Conservation (phyloP, 768 basidiomycete species). For the Chalciporus piperatus region DNA sequence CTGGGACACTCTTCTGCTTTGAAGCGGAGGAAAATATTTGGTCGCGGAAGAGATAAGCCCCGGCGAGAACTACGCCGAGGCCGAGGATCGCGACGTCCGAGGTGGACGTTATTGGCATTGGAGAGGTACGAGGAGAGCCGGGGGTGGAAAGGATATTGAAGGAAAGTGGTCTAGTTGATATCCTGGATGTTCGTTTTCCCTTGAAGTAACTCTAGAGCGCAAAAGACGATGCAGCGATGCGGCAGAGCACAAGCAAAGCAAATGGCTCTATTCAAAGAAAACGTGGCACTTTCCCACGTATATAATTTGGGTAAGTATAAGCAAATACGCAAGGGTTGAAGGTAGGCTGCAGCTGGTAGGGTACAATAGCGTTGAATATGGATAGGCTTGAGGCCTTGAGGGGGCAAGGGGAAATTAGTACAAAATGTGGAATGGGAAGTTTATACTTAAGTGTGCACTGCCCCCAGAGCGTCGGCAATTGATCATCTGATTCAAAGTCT, state of each 20-base stretch:
- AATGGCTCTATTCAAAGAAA: conserved; percentile 29
- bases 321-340: too few species aligned
- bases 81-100: conserved; percentile 73
- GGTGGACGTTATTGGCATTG: conserved; percentile 60
- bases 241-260: too few species aligned
- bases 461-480: too few species aligned
- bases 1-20: conserved; percentile 55
- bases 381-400: too few species aligned
- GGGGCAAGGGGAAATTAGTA: too few species aligned
- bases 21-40: conserved; percentile 65
- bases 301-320: too few species aligned
- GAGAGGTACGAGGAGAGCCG: conserved; percentile 9
- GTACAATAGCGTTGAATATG: too few species aligned
- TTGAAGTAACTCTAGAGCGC: background rate
- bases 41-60: conserved; percentile 80
- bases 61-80: conserved; percentile 73
- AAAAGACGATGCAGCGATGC: conserved; percentile 7
- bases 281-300: conserved; percentile 42
- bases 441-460: too few species aligned
- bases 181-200: background rate
- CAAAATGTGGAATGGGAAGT: too few species aligned
- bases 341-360: too few species aligned
- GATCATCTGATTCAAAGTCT: too few species aligned
- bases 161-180: background rate
- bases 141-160: background rate